Percentiles rank a stretch among this genome's conserved stretches.
These are phyloP conservation scores for Elaphomyces granulatus DNA, from an alignment of 495 filamentous ascomycete genomes.

Conservation along the genomic window DNA sequence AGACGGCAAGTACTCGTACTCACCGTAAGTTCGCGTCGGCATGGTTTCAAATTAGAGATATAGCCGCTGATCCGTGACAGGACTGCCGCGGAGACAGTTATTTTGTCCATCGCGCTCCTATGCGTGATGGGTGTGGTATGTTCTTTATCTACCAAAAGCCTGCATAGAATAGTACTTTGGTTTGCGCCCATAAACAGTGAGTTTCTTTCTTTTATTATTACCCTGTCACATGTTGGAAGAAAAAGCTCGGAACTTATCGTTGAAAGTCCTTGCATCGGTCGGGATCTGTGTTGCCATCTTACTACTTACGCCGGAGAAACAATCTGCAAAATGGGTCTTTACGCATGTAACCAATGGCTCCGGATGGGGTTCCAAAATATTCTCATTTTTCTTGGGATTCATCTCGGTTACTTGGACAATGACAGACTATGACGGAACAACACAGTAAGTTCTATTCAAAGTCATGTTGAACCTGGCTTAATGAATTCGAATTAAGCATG, in stretches of 20 bases:
- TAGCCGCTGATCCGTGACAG: conserved; percentile 16
- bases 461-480: too few relatives aligned
- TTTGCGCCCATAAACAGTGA: conserved; percentile 60
- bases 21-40: conserved; percentile 21
- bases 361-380: conserved; percentile 48
- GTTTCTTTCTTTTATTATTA: too few relatives aligned
- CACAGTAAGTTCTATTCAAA: conserved; percentile 38
- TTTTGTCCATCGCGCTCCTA: conserved; percentile 44
- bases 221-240: not conserved
- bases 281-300: conserved; percentile 48
- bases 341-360: conserved; percentile 51
- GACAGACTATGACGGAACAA: conserved; percentile 65
- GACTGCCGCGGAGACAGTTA: conserved; percentile 46
- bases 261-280: conserved; percentile 38
- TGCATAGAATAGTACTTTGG: conserved; percentile 52
- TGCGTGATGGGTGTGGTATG: conserved; percentile 46
- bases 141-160: conserved; percentile 47
- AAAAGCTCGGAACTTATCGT: not conserved
- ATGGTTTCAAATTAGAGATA: not conserved
- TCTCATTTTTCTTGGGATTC: conserved; percentile 55
- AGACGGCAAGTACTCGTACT: conserved; percentile 30
- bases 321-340: conserved; percentile 51
- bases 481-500: conserved; percentile 39
- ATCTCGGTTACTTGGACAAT: conserved; percentile 62
- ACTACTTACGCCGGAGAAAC: conserved; percentile 47